Base-by-base conservation (phyloP, 2,329 filamentous ascomycete species). In the Thielaviopsis populi region DNA sequence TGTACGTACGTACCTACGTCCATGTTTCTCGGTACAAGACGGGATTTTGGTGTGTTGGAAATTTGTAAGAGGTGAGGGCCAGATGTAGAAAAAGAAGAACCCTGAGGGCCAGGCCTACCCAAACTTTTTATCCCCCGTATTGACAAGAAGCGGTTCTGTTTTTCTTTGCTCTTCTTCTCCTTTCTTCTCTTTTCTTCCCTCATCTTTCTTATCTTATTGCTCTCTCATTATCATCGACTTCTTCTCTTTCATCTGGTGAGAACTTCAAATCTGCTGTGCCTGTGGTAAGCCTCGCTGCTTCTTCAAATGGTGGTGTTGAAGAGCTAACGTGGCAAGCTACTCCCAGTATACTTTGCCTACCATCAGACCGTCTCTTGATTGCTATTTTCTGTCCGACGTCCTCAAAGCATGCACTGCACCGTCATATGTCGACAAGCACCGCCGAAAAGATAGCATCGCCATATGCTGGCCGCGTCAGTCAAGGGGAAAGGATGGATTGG, bases 1-100 rank as follows among this genome's bases (percentile, higher is more conserved):
- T 19, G 22, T 22, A 22, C 3, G 46, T 48, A 22, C n/a, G 22
- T 48, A 3, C 22, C 11, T 24, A 22, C n/a, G n/a, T n/a, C n/a
- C 19, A 10, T 48, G n/a, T 11, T 48, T 24, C 19, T 24, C 8
- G 6, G 43, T 7, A 48, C 2, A 48, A 48, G 43, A 24, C 43
- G 8, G 22, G 2, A 48, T 48, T 48, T 48, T 24, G 46, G n/a
- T 13, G 46, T 19, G 19, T n/a, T 22, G 46, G n/a, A 10, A 10
- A 19, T 40, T 15, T 30, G n/a, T 22, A 43, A 10, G 33, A 37
- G 11, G 17, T 46, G 30, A 7, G n/a, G n/a, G n/a, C n/a, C n/a
- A n/a, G n/a, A n/a, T n/a, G n/a, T n/a, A n/a, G n/a, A n/a, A 33
- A 30, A n/a, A 61, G 15, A 30, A 63, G 61, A 58, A 58, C 53